Conservation (phyloP, 805 yeast genomes). For the Saturnispora bothae region DNA sequence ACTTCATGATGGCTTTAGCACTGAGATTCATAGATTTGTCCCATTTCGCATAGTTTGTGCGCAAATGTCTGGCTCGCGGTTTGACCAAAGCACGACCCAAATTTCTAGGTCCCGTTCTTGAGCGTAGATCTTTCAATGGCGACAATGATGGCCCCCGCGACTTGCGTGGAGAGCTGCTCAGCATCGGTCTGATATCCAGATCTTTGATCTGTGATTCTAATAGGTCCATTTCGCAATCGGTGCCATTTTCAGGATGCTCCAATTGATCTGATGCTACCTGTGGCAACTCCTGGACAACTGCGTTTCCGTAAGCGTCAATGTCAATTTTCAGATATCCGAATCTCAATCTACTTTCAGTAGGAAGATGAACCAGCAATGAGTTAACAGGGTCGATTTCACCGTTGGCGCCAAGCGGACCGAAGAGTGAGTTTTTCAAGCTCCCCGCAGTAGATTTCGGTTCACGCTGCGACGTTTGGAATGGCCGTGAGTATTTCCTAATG, state of each 20-base stretch:
- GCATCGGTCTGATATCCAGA: slow-evolving; percentile 9
- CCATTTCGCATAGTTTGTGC: slow-evolving; percentile 22
- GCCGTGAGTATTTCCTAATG: slow-evolving; percentile 13
- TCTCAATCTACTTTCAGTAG: slow-evolving; percentile 4
- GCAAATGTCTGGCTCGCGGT: too few species aligned
- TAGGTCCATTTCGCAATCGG: background rate
- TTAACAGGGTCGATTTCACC: slow-evolving; percentile 10
- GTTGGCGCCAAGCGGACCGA: slow-evolving; percentile 4
- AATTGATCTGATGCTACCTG: background rate
- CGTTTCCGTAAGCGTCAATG: slow-evolving; percentile 8
- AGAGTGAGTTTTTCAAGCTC: slow-evolving; percentile 2
- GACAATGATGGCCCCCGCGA: too few species aligned
- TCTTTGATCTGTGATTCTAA: slow-evolving; percentile 16
- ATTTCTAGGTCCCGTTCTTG: background rate
- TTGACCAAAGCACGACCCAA: slow-evolving; percentile 4
- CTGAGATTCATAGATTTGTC: slow-evolving; percentile 30
- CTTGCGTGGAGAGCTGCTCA: background rate
- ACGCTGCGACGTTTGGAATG: slow-evolving; percentile 4
- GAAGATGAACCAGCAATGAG: slow-evolving; percentile 6
- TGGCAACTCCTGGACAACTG: background rate
- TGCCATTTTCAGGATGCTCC: background rate
- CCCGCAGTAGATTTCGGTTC: background rate
- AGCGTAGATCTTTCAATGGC: background rate
- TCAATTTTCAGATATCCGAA: slow-evolving; percentile 13
- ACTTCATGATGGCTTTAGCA: slow-evolving; percentile 27